Evolutionary conservation across 2,329 filamentous ascomycete species (phyloP).

Genomic region (Cryphonectria carpinicola): DNA sequence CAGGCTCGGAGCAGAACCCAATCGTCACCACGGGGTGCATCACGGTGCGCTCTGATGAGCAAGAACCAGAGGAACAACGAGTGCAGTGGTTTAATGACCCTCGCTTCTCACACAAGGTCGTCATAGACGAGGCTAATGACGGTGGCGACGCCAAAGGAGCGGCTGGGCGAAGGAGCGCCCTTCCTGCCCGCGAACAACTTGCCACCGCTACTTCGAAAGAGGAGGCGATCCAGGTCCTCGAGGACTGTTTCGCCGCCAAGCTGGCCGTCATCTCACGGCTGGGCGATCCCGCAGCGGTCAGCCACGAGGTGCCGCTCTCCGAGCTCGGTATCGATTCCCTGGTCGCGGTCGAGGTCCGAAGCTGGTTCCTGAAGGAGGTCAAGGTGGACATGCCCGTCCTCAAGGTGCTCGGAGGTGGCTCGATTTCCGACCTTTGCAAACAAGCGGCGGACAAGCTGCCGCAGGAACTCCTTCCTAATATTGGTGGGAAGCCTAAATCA

Average conservation of each 20-base stretch:
- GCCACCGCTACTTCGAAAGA: neutral
- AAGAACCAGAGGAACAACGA: neutral
- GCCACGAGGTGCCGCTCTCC: constrained; percentile 15
- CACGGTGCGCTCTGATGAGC: neutral
- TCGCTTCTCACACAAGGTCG: neutral
- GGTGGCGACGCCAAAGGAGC: neutral
- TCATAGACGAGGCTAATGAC: neutral
- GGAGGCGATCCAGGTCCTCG: neutral
- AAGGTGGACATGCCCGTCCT: constrained; percentile 47
- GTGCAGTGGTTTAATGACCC: constrained; percentile 6
- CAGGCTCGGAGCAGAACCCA: constrained; percentile 2
- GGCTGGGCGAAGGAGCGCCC: neutral
- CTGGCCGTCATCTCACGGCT: neutral
- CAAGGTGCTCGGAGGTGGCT: constrained; percentile 40
- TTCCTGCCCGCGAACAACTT: neutral
- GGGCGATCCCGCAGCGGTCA: neutral
- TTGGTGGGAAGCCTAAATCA: neutral
- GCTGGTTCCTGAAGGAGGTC: constrained; percentile 50
- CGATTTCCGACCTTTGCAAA: neutral
- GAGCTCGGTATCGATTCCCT: constrained; percentile 33
- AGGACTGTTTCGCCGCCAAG: constrained; percentile 1
- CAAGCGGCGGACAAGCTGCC: neutral
- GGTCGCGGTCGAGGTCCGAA: constrained; percentile 40
- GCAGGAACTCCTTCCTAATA: neutral
- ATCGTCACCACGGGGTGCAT: constrained; percentile 2